phyloP scores from a whole-genome alignment of 495 filamentous ascomycete genomes.

The Aspergillus hancockii region DNA sequence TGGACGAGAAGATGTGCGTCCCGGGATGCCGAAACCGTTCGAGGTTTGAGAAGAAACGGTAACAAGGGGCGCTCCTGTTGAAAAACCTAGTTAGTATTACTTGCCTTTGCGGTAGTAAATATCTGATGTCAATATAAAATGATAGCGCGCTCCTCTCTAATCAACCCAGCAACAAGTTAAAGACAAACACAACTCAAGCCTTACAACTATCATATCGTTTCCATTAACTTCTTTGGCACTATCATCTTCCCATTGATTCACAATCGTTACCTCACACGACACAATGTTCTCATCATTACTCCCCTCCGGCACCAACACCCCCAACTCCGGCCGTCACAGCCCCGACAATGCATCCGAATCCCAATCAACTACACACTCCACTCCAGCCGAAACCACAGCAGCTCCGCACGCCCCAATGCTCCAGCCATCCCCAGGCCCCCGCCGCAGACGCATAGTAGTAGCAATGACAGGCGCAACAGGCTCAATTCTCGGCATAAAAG shows the following conservation, averaged over 20 bases:
- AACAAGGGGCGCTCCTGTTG: no score
- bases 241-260: neutral
- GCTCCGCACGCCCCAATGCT: conserved; percentile 22
- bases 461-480: conserved; percentile 47
- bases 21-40: neutral
- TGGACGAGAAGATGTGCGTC: neutral
- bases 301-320: conserved; percentile 4
- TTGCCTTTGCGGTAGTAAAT: neutral
- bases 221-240: no score
- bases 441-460: conserved; percentile 32
- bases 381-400: conserved; percentile 7
- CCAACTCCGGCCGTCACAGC: conserved; percentile 7
- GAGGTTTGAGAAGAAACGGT: no score
- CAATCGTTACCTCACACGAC: neutral
- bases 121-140: neutral
- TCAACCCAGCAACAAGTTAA: no score
- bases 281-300: neutral
- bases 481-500: conserved; percentile 37
- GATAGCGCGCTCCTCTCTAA: neutral
- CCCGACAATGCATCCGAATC: neutral
- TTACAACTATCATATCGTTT: no score
- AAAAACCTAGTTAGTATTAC: neutral
- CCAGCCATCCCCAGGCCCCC: neutral
- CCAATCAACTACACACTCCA: conserved; percentile 11
- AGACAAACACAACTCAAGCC: no score